Conservation (phyloP, 441 rosid genomes). For the Corymbia citriodora region DNA sequence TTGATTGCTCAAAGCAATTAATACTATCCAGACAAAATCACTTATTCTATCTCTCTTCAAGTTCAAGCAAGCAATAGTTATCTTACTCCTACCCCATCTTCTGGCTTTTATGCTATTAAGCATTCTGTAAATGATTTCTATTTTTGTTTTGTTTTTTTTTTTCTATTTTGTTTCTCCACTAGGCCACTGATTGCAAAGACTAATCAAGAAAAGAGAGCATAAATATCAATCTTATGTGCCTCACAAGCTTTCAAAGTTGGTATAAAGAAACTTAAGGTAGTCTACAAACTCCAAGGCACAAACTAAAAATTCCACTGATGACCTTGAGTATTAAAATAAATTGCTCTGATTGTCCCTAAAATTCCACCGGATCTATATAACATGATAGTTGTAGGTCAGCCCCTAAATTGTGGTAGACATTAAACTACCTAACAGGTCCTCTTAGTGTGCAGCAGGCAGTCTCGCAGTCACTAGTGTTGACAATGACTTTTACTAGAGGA, state of each 20-base stretch:
- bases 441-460: not conserved
- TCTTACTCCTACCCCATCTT: not conserved
- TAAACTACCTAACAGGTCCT: not conserved
- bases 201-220: not conserved
- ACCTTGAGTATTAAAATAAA: not conserved
- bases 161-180: not conserved
- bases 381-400: not conserved
- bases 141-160: not conserved
- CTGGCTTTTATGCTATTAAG: not conserved
- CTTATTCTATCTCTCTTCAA: not conserved
- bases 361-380: not conserved
- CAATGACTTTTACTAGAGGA: not conserved
- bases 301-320: not conserved
- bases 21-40: not conserved
- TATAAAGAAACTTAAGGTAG: not conserved
- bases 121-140: not conserved
- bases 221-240: not conserved
- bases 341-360: not conserved
- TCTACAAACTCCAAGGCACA: not conserved
- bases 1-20: not conserved
- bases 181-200: not conserved
- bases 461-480: not conserved
- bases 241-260: not conserved
- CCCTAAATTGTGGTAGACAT: not conserved
- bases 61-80: not conserved